Base-by-base conservation (phyloP, 129 eudicot species). In the Arctium minus region DNA sequence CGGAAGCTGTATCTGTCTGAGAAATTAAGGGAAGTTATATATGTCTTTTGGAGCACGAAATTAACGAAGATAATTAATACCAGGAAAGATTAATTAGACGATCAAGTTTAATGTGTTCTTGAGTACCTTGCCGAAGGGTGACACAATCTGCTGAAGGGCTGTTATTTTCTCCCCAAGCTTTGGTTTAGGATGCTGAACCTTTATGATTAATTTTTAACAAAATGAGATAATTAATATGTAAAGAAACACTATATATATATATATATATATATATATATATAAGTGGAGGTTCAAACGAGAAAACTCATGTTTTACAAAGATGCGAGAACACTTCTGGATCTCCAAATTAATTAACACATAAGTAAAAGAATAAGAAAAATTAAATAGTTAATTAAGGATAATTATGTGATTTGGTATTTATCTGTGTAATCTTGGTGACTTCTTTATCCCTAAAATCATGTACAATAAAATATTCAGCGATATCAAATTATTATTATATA, bases 1-100 rank as follows among this genome's bases (percentile, higher is more conserved):
- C 94, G 0, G 94, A 90, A 79, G 94, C 94, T 31, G 94, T 90
- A 84, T 90, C 94, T 8, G 94, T 90, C 94, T 90, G 86, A 27
- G 86, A 56, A 37, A 53, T 77, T 78, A 82, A 50, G 17, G 27
- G 3, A 68, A 12, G 62, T 50, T 50, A 78, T 8, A 81, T 50
- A 78, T 8, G 78, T 56, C 60, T 15, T 40, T 31, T 38, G 37
- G 56, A 70, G 12, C 69, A 73, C 1, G 2, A 76, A 71, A 22
- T 22, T 22, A 22, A 37, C 22, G 9, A 1, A 75, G 35, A 76
- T 36, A 64, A 4, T 15, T 37, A 65, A 7, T 60, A 60, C n/a
- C 68, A 60, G 68, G 68, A 72, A 10, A n/a, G 33, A n/a, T 31
- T 36, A 6, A 4, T 8, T 7, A 46, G 9, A 13, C 15, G 17